Base-by-base conservation (phyloP, 768 basidiomycete species). In the Mycena polygramma region DNA sequence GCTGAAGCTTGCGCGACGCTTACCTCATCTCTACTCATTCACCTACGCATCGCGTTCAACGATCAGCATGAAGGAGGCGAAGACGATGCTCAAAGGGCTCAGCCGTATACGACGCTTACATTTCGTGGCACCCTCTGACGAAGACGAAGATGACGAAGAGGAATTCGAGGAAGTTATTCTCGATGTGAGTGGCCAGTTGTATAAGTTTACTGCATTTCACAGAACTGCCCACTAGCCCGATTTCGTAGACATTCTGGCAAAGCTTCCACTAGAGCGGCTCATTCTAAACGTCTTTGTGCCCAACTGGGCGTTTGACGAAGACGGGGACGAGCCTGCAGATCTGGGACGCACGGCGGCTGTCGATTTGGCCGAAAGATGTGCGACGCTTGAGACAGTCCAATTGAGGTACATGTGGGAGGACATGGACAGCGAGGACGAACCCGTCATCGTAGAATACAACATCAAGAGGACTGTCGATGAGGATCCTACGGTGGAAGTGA, bases 181-280 rank as follows among this genome's bases (percentile, higher is more conserved):
- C 11, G 24, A 55, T 39, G 54, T 55, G 37, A 39, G 54, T 55
- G 3, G 30, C 35, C 30, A 4, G 6, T 41, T 41, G 41, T 8
- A 8, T 3, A 48, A 2, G 46, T 19, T 3, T 11, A 19, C 6
- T 30, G 2, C 51, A 54, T 54, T 19, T 63, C 24, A 54, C 39
- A 17, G 11, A 46, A 45, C 24, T n/a, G n/a, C 30, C 2, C 7
- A 8, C 14, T 43, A 63, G 62, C 13, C 26, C 26, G 30, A 54
- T 14, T 63, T 63, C 13, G 39, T 63, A 20, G 39, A 8, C 0
- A 22, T 63, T 13, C 43, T 54, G 17, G 22, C 52, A 17, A 52
- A 62, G n/a, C 10, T 62, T 30, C 49, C 60, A 35, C 54, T 55
- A 11, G 54, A 55, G 36, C 54, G 36, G 11, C 54, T 55, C 36